Evolutionary conservation across 805 yeast genomes (phyloP).

Genomic region (Candida tallmaniae): DNA sequence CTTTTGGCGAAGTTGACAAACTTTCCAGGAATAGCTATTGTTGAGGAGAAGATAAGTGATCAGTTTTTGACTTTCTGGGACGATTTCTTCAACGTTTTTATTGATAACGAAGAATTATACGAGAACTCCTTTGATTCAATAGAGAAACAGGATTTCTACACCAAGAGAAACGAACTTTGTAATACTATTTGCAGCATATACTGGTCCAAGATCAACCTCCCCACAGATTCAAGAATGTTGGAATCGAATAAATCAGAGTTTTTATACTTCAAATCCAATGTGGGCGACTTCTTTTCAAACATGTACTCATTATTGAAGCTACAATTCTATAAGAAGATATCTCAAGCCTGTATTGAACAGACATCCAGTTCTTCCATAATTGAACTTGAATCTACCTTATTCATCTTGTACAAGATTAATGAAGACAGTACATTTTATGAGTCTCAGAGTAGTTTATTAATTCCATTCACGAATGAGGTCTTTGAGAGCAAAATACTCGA

Average conservation of each 20-base stretch:
- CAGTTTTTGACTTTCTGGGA: conserved; percentile 65
- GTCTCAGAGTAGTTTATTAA: conserved; percentile 14
- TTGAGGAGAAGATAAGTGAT: conserved; percentile 52
- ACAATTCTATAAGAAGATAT: conserved; percentile 43
- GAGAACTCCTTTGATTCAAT: conserved; percentile 12
- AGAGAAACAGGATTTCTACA: conserved; percentile 13
- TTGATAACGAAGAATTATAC: conserved; percentile 42
- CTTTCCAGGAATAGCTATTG: conserved; percentile 52
- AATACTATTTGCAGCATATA: conserved; percentile 54
- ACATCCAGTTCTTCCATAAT: conserved; percentile 5
- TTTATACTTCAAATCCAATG: conserved; percentile 62
- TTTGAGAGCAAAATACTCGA: conserved; percentile 15
- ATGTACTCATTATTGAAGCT: conserved; percentile 62
- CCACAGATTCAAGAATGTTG: conserved; percentile 20
- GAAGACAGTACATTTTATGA: conserved; percentile 45
- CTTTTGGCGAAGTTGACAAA: conserved; percentile 51
- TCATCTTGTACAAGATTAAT: conserved; percentile 51
- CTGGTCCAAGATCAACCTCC: conserved; percentile 59
- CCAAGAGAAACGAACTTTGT: conserved; percentile 32
- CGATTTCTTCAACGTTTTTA: conserved; percentile 54
- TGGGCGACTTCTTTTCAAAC: conserved; percentile 71
- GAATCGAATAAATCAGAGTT: conserved; percentile 50
- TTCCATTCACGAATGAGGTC: conserved; percentile 21
- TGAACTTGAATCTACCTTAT: conserved; percentile 57
- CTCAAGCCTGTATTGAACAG: conserved; percentile 26